phyloP scores from a whole-genome alignment of 495 filamentous ascomycete genomes.

The Daldinia vernicosa region DNA sequence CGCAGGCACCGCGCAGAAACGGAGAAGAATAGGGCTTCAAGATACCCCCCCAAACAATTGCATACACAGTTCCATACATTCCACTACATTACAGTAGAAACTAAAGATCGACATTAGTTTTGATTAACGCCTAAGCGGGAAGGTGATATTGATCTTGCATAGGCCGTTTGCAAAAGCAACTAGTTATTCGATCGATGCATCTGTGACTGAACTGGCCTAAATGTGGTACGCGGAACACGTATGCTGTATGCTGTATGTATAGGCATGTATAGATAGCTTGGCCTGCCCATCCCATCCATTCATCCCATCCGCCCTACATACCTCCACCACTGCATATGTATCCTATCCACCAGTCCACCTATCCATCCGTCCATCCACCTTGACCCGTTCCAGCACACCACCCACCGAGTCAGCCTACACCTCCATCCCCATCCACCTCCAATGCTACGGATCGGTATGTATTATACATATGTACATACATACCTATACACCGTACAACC shows the following conservation, averaged over 20 bases:
- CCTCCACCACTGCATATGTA: neutral
- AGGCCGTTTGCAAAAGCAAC: neutral
- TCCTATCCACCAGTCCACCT: neutral
- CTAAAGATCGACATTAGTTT: neutral
- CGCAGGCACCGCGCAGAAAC: neutral
- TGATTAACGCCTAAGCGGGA: slow-evolving; percentile 2
- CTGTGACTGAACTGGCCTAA: neutral
- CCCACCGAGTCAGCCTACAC: neutral
- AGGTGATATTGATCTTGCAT: slow-evolving; percentile 8
- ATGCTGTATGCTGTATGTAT: neutral
- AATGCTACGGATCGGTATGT: neutral
- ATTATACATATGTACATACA: neutral
- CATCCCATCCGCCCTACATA: neutral
- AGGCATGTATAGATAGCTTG: neutral
- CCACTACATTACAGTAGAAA: neutral
- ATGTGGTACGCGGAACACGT: slow-evolving; percentile 1
- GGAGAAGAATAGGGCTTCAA: neutral
- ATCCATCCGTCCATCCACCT: neutral
- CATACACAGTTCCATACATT: neutral
- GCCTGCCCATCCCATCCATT: neutral
- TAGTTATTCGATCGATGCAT: slow-evolving; percentile 4
- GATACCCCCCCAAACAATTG: neutral
- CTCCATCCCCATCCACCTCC: neutral
- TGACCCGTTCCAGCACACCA: neutral
- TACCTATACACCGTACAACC: neutral